Percentiles rank a stretch among this genome's conserved stretches.
These are phyloP conservation scores for Hypoxylon rubiginosum DNA, from an alignment of 2,329 filamentous ascomycete genomes.

Conservation along the genomic window DNA sequence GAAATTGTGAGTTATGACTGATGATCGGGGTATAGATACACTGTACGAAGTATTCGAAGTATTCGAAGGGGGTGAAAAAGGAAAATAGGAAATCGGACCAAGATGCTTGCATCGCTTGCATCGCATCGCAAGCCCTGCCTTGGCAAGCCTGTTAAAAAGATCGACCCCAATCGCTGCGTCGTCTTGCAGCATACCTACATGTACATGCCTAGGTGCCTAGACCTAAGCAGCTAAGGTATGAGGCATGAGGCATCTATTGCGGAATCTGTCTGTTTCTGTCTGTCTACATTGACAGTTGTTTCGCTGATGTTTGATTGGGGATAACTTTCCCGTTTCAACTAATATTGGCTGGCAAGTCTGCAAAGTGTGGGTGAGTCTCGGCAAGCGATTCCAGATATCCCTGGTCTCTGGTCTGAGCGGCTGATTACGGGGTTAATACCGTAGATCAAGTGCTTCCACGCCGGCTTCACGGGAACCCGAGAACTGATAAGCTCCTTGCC, in stretches of 20 bases:
- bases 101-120: neutral
- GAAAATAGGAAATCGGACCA: neutral
- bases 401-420: conserved; percentile 25
- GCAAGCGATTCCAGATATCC: conserved; percentile 21
- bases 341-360: conserved; percentile 16
- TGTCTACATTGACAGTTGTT: conserved; percentile 23
- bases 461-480: conserved; percentile 27
- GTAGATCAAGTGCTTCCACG: conserved; percentile 16
- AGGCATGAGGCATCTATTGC: conserved; percentile 2
- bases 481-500: conserved; percentile 9
- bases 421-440: conserved; percentile 15
- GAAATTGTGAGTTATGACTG: neutral
- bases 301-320: conserved; percentile 36
- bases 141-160: neutral
- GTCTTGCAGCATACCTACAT: neutral
- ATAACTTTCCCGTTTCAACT: conserved; percentile 36
- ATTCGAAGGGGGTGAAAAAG: neutral
- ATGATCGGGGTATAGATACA: neutral
- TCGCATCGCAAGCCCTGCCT: neutral
- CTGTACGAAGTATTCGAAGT: no score
- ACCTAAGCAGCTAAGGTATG: no score
- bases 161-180: conserved; percentile 10
- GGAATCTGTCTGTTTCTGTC: conserved; percentile 9
- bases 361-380: conserved; percentile 25
- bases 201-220: no score